Conservation (phyloP, 2,329 filamentous ascomycete species). For the Ramichloridium luteum region DNA sequence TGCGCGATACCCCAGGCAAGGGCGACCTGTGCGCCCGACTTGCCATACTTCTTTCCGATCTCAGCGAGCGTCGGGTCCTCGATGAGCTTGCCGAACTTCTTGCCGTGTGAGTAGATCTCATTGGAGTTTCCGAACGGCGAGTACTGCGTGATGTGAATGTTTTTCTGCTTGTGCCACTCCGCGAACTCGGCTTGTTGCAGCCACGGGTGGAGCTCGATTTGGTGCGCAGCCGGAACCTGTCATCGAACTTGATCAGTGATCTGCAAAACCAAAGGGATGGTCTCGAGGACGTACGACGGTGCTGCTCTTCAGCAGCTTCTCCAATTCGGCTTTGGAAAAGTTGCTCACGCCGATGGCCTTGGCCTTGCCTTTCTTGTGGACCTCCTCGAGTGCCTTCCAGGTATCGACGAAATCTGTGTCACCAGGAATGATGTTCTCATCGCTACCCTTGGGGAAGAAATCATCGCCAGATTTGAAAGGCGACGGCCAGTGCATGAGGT, state of each 20-base stretch:
- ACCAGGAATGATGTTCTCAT: slow-evolving; percentile 29
- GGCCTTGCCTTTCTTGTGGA: slow-evolving; percentile 26
- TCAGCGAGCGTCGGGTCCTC: slow-evolving; percentile 39
- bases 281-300: slow-evolving; percentile 21
- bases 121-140: slow-evolving; percentile 45
- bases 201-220: slow-evolving; percentile 43
- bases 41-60: slow-evolving; percentile 42
- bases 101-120: slow-evolving; percentile 33
- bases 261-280: background rate
- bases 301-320: slow-evolving; percentile 34
- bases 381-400: slow-evolving; percentile 34
- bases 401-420: slow-evolving; percentile 40
- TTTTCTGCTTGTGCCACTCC: slow-evolving; percentile 37
- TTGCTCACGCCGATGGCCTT: slow-evolving; percentile 44
- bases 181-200: slow-evolving; percentile 38
- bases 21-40: slow-evolving; percentile 39
- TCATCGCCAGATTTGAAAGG: slow-evolving; percentile 40
- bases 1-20: slow-evolving; percentile 44
- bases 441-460: slow-evolving; percentile 35
- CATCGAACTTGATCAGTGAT: slow-evolving; percentile 1
- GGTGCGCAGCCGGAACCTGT: slow-evolving; percentile 26
- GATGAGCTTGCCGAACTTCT: slow-evolving; percentile 37
- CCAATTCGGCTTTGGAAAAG: slow-evolving; percentile 38
- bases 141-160: slow-evolving; percentile 44
- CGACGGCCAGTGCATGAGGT: slow-evolving; percentile 55